A percentile compares a stretch with the other conserved stretches of the same genome.
phyloP scores from a whole-genome alignment of 768 basidiomycete species.

The Agrocybe praecox region DNA sequence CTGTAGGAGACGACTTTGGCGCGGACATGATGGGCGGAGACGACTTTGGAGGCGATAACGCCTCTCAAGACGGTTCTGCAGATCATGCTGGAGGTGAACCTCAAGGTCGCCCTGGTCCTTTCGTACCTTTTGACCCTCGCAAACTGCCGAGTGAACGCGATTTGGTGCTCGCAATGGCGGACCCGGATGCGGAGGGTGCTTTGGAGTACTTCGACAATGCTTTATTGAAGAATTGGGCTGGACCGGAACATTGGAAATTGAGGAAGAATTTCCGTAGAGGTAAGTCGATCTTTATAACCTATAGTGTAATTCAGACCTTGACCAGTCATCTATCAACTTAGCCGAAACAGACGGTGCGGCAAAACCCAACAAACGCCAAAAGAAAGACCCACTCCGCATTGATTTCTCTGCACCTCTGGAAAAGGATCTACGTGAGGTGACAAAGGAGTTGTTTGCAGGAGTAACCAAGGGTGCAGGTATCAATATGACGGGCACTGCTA shows the following conservation, averaged over 20 bases:
- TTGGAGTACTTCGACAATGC: slow-evolving; percentile 92
- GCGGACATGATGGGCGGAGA: slow-evolving; percentile 41
- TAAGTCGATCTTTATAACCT: slow-evolving; percentile 34
- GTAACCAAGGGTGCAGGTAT: slow-evolving; percentile 72
- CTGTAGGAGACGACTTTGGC: slow-evolving; percentile 40
- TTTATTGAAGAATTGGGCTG: slow-evolving; percentile 95
- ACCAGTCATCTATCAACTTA: slow-evolving; percentile 5
- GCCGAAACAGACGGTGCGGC: slow-evolving; percentile 37
- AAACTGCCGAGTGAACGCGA: slow-evolving; percentile 76
- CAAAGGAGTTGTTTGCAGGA: slow-evolving; percentile 79
- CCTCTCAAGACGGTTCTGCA: slow-evolving; percentile 46
- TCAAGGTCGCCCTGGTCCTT: slow-evolving; percentile 43
- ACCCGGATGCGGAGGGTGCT: slow-evolving; percentile 53
- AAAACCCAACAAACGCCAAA: slow-evolving; percentile 58
- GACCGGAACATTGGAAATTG: slow-evolving; percentile 98
- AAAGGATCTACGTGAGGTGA: slow-evolving; percentile 59
- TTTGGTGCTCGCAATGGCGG: slow-evolving; percentile 84
- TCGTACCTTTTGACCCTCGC: slow-evolving; percentile 86
- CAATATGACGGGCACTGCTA: slow-evolving; percentile 60
- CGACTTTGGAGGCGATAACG: slow-evolving; percentile 43
- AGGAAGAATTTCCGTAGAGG: slow-evolving; percentile 78
- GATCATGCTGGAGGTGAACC: slow-evolving; percentile 43
- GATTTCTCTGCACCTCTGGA: slow-evolving; percentile 70
- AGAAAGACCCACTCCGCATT: slow-evolving; percentile 84
- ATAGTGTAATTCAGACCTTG: background rate